Evolutionary conservation across 2,329 filamentous ascomycete species (phyloP).

Genomic region (Decorospora gaudefroyi): DNA sequence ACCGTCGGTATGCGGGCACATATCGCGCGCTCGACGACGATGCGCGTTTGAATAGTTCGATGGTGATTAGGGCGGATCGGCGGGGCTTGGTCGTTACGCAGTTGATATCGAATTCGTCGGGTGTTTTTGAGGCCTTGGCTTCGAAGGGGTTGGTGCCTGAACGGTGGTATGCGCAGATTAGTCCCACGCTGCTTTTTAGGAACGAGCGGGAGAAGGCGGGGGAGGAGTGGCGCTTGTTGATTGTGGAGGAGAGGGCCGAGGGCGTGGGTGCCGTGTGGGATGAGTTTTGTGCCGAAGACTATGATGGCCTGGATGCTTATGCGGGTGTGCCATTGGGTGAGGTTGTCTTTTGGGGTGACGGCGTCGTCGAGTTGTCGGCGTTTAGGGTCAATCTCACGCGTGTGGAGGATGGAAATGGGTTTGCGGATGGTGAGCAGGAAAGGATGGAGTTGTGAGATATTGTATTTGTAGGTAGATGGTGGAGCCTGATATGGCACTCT

Average conservation of each 20-base stretch:
- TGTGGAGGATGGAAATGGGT: neutral
- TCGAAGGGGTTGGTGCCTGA: neutral
- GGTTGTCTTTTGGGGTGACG: constrained; percentile 44
- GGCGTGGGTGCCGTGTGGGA: constrained; percentile 32
- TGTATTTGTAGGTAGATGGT: neutral
- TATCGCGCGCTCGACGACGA: constrained; percentile 24
- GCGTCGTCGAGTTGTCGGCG: constrained; percentile 39
- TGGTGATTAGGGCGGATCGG: constrained; percentile 33
- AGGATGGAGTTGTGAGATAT: constrained; percentile 13
- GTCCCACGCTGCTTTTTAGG: constrained; percentile 36
- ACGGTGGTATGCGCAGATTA: constrained; percentile 28
- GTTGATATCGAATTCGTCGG: constrained; percentile 40
- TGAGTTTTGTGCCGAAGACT: constrained; percentile 46
- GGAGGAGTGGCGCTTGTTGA: constrained; percentile 44
- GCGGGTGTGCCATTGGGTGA: constrained; percentile 43
- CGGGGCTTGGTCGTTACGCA: constrained; percentile 35
- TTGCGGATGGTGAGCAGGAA: constrained; percentile 6
- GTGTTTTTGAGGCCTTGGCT: constrained; percentile 23
- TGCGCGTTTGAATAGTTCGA: constrained; percentile 37
- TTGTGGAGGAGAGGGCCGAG: constrained; percentile 19
- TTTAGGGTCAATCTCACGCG: constrained; percentile 39
- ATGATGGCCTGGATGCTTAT: constrained; percentile 42
- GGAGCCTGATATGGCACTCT: no score
- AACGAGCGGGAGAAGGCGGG: constrained; percentile 36
- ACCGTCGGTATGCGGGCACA: constrained; percentile 36